phyloP scores from a whole-genome alignment of 2,329 filamentous ascomycete species.

The Hortaea sp. region DNA sequence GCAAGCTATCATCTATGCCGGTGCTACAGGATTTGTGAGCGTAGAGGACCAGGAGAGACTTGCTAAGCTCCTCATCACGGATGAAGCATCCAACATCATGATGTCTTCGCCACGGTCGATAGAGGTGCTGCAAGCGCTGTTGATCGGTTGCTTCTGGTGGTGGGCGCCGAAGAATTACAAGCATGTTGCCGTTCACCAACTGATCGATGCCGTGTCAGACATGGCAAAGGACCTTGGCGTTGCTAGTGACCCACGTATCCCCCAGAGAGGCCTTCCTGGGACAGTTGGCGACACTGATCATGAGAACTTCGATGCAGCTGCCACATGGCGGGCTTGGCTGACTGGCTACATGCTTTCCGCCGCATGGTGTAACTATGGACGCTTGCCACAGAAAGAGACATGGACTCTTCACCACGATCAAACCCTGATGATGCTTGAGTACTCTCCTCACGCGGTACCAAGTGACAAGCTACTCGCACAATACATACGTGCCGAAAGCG shows the following conservation, averaged over 20 bases:
- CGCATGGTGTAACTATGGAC: conserved; percentile 2
- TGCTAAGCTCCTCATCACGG: not conserved
- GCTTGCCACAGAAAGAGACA: conserved; percentile 2
- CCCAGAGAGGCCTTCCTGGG: not conserved
- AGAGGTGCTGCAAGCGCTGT: conserved; percentile 1
- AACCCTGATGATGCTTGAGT: conserved; percentile 12
- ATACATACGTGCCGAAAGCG: conserved; percentile 14
- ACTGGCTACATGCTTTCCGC: conserved; percentile 7
- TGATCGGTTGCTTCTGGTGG: not conserved
- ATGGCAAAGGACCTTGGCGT: not conserved
- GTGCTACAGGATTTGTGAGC: not conserved
- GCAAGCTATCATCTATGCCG: conserved; percentile 1
- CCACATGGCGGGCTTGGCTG: conserved; percentile 8
- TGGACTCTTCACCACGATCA: conserved; percentile 16
- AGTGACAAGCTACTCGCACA: conserved; percentile 16
- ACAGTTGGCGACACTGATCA: not conserved
- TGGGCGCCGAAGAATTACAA: conserved; percentile 1
- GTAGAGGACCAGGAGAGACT: not conserved
- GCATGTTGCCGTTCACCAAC: not conserved
- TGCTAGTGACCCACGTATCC: not conserved
- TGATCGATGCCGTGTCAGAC: not conserved
- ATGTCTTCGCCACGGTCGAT: not conserved
- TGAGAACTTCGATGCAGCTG: not conserved
- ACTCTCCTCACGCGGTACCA: conserved; percentile 4
- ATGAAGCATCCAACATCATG: not conserved